Conservation (phyloP, 2,329 filamentous ascomycete genomes). For the Myrmaecium sp. region DNA sequence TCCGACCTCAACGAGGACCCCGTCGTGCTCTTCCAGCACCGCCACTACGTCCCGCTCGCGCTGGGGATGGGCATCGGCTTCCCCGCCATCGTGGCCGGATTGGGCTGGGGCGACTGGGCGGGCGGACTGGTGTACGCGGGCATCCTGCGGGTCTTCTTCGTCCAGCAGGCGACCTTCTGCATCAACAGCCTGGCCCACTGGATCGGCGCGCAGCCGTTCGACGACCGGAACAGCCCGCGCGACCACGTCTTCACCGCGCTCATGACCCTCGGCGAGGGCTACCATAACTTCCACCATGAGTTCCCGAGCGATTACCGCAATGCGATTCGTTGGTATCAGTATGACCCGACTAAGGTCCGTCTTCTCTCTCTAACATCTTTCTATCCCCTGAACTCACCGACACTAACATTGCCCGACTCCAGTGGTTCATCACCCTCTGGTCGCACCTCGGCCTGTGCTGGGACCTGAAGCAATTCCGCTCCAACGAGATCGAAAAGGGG, state of each 20-base stretch:
- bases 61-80: conserved; percentile 61
- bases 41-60: conserved; percentile 68
- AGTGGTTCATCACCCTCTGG: conserved; percentile 75
- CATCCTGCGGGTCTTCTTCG: conserved; percentile 74
- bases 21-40: conserved; percentile 76
- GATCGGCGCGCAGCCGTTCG: conserved; percentile 83
- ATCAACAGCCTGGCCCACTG: conserved; percentile 84
- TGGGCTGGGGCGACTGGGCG: conserved; percentile 65
- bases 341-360: conserved; percentile 56
- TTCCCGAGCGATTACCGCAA: conserved; percentile 90
- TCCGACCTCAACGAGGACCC: conserved; percentile 75
- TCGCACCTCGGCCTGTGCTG: conserved; percentile 72
- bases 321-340: conserved; percentile 73
- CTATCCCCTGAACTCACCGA: neutral
- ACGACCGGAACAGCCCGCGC: conserved; percentile 80
- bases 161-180: conserved; percentile 85
- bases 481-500: conserved; percentile 86
- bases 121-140: conserved; percentile 75
- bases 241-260: conserved; percentile 77
- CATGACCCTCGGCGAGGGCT: conserved; percentile 73
- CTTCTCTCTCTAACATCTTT: neutral
- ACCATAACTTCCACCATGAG: conserved; percentile 94
- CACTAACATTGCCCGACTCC: neutral
- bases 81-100: conserved; percentile 57
- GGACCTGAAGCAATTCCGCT: conserved; percentile 78